phyloP scores from a whole-genome alignment of 352 stramenopile genomes.

The Phytophthora macrochlamydospora region DNA sequence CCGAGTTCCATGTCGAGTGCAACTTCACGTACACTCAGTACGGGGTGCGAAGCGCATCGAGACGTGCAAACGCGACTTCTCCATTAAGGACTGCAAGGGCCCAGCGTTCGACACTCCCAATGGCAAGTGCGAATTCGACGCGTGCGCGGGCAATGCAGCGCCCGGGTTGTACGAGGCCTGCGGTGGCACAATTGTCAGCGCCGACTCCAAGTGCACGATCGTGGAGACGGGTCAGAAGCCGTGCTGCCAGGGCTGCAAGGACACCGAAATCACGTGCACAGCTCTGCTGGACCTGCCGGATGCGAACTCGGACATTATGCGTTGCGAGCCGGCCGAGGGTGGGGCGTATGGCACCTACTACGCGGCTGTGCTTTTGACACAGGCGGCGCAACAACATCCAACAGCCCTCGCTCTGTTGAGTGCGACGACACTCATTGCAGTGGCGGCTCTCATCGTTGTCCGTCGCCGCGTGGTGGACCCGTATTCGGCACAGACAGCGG shows the following conservation, averaged over 20 bases:
- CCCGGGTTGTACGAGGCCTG: slow-evolving; percentile 58
- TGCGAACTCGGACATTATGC: slow-evolving; percentile 51
- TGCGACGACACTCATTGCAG: slow-evolving; percentile 45
- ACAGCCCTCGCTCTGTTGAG: slow-evolving; percentile 37
- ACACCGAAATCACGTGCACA: slow-evolving; percentile 37
- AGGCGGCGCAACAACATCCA: slow-evolving; percentile 35
- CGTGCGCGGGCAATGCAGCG: slow-evolving; percentile 28
- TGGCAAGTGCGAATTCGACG: slow-evolving; percentile 44
- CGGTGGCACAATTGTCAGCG: slow-evolving; percentile 38
- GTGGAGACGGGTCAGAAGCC: slow-evolving; percentile 29
- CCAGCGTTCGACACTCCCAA: slow-evolving; percentile 54
- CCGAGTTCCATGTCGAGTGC: slow-evolving; percentile 54
- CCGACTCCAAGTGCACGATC: slow-evolving; percentile 25
- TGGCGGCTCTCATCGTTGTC: slow-evolving; percentile 62
- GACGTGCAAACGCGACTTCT: slow-evolving; percentile 49
- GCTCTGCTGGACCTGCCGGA: slow-evolving; percentile 51
- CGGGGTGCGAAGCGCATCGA: slow-evolving; percentile 26
- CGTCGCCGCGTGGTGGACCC: slow-evolving; percentile 25
- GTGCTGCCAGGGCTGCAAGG: slow-evolving; percentile 56
- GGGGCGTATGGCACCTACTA: slow-evolving; percentile 28
- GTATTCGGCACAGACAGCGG: slow-evolving; percentile 19
- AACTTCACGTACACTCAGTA: slow-evolving; percentile 57
- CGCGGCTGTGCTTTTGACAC: slow-evolving; percentile 25
- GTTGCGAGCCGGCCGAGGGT: slow-evolving; percentile 43
- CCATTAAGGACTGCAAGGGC: slow-evolving; percentile 61